Evolutionary conservation across 2,329 filamentous ascomycete genomes (phyloP).

Genomic region (Epichloe uncinata): DNA sequence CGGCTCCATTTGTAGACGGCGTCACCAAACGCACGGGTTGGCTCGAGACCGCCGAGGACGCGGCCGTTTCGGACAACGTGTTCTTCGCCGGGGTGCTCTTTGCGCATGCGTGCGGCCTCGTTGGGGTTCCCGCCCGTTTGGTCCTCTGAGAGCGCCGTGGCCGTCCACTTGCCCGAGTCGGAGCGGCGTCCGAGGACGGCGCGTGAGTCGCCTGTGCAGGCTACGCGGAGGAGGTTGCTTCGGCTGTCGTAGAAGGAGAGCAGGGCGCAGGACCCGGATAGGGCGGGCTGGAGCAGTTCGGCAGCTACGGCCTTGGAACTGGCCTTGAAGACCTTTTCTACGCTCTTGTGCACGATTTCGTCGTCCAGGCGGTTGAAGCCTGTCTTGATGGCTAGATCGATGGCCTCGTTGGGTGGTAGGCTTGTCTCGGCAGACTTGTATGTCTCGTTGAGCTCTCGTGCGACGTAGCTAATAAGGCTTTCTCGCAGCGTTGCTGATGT

Average conservation of each 20-base stretch:
- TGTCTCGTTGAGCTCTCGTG: constrained; percentile 80
- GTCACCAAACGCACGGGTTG: constrained; percentile 88
- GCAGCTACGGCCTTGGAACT: constrained; percentile 85
- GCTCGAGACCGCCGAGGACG: constrained; percentile 83
- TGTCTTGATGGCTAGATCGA: constrained; percentile 84
- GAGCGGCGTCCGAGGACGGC: constrained; percentile 78
- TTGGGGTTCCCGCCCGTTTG: constrained; percentile 84
- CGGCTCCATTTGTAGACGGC: constrained; percentile 92
- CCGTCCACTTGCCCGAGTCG: constrained; percentile 77
- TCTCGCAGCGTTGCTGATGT: constrained; percentile 93
- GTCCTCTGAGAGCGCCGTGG: constrained; percentile 78
- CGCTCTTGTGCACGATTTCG: constrained; percentile 88
- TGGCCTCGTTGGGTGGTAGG: constrained; percentile 62
- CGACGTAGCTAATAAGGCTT: constrained; percentile 82
- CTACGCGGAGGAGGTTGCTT: constrained; percentile 79
- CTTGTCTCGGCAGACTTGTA: constrained; percentile 59
- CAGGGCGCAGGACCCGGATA: constrained; percentile 94
- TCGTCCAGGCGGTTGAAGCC: constrained; percentile 82
- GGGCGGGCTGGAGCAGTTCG: constrained; percentile 78
- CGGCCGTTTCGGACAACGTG: constrained; percentile 80
- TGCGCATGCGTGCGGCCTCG: constrained; percentile 70
- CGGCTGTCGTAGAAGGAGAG: constrained; percentile 90
- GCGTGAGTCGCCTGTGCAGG: constrained; percentile 91
- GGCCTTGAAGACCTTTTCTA: constrained; percentile 78
- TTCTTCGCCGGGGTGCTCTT: constrained; percentile 79